These are phyloP conservation scores for Hysterium pulicare DNA, from an alignment of 2,329 filamentous ascomycete species.

Conservation along the genomic window DNA sequence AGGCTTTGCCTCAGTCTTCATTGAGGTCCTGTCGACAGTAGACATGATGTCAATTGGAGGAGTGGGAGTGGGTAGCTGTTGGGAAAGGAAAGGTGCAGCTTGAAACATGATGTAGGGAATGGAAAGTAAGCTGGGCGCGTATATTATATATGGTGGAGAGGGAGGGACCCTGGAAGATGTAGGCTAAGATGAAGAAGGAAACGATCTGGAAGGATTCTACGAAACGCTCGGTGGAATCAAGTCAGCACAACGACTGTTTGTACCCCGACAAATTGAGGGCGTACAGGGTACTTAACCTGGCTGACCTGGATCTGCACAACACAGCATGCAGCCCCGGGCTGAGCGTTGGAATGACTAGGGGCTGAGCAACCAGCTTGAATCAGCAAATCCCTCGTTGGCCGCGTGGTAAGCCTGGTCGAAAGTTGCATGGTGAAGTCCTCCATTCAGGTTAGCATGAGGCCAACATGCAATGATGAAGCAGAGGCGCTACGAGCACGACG, in stretches of 20 bases:
- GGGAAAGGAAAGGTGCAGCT: conserved; percentile 19
- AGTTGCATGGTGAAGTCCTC: background rate
- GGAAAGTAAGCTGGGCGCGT: conserved; percentile 9
- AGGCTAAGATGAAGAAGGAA: conserved; percentile 26
- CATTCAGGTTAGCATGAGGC: background rate
- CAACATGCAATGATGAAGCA: background rate
- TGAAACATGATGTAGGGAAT: conserved; percentile 25
- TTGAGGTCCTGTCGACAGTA: conserved; percentile 12
- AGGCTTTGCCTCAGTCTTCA: conserved; percentile 22
- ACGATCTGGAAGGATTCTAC: conserved; percentile 1
- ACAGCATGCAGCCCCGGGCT: background rate
- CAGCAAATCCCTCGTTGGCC: background rate
- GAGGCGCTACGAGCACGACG: background rate
- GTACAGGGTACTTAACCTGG: conserved; percentile 1
- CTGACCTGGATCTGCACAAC: conserved; percentile 1
- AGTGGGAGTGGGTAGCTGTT: conserved; percentile 20
- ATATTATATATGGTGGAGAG: conserved; percentile 9
- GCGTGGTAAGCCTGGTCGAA: background rate
- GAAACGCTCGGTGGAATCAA: background rate
- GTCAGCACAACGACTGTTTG: background rate
- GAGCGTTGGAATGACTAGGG: background rate
- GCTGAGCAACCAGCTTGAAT: conserved; percentile 1
- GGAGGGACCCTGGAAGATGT: conserved; percentile 16
- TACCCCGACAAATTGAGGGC: background rate
- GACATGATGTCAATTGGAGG: conserved; percentile 25